Evolutionary conservation across 1,139 yeast genomes (phyloP).

Genomic region (Pneumocystis jirovecii): DNA sequence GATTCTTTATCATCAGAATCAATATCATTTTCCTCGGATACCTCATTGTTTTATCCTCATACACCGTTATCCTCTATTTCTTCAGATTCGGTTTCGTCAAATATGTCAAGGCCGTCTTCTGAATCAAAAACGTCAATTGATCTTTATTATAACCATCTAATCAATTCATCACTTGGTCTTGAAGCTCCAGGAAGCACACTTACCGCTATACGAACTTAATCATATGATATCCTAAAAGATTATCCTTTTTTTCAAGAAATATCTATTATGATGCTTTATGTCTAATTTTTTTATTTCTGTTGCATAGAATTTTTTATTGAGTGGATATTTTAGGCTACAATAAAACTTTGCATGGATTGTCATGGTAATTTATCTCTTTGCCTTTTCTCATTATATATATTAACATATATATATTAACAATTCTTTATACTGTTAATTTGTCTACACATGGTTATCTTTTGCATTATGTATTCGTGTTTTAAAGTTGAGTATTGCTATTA

Average conservation of each 20-base stretch:
- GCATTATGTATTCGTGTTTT: not conserved
- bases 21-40: not conserved
- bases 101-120: not conserved
- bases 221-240: not conserved
- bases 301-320: not conserved
- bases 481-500: not conserved
- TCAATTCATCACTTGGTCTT: not conserved
- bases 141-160: not conserved
- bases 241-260: not conserved
- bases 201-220: not conserved
- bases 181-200: not conserved
- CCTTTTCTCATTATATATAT: not conserved
- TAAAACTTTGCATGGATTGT: not conserved
- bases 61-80: not conserved
- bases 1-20: not conserved
- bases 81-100: not conserved
- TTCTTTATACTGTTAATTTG: not conserved
- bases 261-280: not conserved
- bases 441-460: not conserved
- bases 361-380: not conserved
- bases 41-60: not conserved
- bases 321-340: not conserved
- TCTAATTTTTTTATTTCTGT: not conserved
- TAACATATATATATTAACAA: not conserved
- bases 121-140: not conserved